phyloP scores from a whole-genome alignment of 1,139 yeast genomes.

The Yamadazyma atlantica region DNA sequence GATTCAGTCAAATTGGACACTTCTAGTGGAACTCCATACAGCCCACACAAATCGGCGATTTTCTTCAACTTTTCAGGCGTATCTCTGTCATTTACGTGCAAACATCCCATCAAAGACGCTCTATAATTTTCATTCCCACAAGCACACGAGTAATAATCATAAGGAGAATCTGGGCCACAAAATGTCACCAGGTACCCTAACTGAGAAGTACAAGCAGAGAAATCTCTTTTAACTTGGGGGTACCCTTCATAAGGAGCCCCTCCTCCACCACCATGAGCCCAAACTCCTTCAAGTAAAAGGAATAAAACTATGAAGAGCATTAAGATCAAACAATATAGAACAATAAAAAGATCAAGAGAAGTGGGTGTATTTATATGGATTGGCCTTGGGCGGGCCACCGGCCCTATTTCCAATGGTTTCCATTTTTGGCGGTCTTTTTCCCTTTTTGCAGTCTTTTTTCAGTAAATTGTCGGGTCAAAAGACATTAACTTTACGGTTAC shows the following conservation, averaged over 20 bases:
- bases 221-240: not conserved
- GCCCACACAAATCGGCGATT: constrained; percentile 12
- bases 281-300: too few relatives aligned
- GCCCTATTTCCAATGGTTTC: too few relatives aligned
- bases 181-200: constrained; percentile 8
- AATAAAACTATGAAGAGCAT: too few relatives aligned
- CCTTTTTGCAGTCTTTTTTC: too few relatives aligned
- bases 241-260: not conserved
- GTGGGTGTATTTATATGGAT: too few relatives aligned
- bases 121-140: constrained; percentile 10
- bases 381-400: too few relatives aligned
- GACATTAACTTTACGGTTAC: too few relatives aligned
- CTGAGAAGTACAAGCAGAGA: constrained; percentile 17
- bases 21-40: constrained; percentile 15
- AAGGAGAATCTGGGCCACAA: constrained; percentile 9
- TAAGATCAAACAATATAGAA: too few relatives aligned
- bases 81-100: constrained; percentile 1
- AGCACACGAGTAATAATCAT: constrained; percentile 7
- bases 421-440: too few relatives aligned
- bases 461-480: too few relatives aligned
- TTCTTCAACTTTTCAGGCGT: not conserved
- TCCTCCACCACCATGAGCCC: not conserved
- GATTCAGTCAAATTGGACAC: constrained; percentile 18
- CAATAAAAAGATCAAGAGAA: too few relatives aligned
- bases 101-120: constrained; percentile 16